phyloP scores from a whole-genome alignment of 352 stramenopile genomes.

The Phytopythium vexans region DNA sequence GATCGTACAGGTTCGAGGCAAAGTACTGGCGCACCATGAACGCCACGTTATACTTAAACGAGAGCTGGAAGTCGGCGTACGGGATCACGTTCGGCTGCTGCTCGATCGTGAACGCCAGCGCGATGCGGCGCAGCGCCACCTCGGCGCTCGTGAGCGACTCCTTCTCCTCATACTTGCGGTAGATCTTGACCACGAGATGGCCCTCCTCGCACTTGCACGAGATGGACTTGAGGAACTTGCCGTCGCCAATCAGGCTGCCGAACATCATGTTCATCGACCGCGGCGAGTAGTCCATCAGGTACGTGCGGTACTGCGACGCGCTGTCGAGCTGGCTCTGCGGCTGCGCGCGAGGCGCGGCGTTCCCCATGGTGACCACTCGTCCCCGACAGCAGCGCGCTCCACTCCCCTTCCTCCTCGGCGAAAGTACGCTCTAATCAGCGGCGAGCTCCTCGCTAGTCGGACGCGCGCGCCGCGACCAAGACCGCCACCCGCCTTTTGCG shows the following conservation, averaged over 20 bases:
- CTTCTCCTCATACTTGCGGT: constrained; percentile 78
- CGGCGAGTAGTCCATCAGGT: constrained; percentile 85
- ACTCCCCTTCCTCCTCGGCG: too few species aligned
- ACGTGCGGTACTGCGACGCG: constrained; percentile 84
- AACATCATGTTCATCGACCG: constrained; percentile 87
- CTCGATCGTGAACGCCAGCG: constrained; percentile 59
- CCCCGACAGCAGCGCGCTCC: too few species aligned
- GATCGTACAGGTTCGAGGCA: constrained; percentile 95
- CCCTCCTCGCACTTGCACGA: constrained; percentile 86
- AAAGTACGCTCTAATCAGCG: too few species aligned
- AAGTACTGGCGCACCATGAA: constrained; percentile 97
- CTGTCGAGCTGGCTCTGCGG: constrained; percentile 75
- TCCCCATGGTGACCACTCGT: constrained; percentile 50
- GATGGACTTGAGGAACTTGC: constrained; percentile 90
- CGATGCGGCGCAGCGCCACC: constrained; percentile 47
- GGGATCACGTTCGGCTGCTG: constrained; percentile 80
- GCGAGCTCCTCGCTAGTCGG: too few species aligned
- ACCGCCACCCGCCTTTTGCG: too few species aligned
- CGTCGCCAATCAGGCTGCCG: constrained; percentile 76
- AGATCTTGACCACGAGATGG: constrained; percentile 86
- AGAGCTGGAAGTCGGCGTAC: constrained; percentile 78
- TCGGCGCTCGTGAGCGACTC: constrained; percentile 63
- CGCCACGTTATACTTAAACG: constrained; percentile 78
- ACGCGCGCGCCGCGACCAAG: too few species aligned
- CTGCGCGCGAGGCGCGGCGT: constrained; percentile 77